These are phyloP conservation scores for Solanum bulbocastanum DNA, from an alignment of 257 asterid species.

Conservation along the genomic window DNA sequence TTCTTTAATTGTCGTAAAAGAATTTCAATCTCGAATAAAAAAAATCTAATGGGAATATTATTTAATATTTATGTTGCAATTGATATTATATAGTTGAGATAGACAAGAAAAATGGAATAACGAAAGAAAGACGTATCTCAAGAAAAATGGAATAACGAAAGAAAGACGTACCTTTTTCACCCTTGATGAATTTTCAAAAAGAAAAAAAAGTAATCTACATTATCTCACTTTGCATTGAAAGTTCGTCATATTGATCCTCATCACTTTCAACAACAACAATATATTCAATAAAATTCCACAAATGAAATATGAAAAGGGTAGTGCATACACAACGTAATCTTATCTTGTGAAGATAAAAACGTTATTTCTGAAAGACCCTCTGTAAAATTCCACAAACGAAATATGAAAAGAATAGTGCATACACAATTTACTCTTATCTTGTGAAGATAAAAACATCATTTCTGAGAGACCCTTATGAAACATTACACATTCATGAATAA, in stretches of 20 bases:
- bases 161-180: neutral
- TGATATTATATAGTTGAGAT: neutral
- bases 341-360: too few species aligned
- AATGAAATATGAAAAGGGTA: neutral
- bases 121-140: neutral
- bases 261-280: neutral
- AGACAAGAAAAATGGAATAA: neutral
- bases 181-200: neutral
- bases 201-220: neutral
- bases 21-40: neutral
- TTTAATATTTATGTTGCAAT: neutral
- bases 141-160: too few species aligned
- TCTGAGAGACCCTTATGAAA: neutral
- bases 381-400: neutral
- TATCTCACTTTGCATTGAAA: neutral
- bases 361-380: too few species aligned
- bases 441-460: neutral
- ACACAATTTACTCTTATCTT: neutral
- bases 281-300: neutral
- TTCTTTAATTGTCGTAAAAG: neutral
- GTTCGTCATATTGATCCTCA: neutral
- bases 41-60: neutral
- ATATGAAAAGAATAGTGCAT: too few species aligned
- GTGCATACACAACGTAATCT: too few species aligned
- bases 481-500: neutral